These are phyloP conservation scores for Aegilops longissima DNA, from an alignment of 176 grass and related monocot genomes.

Conservation along the genomic window DNA sequence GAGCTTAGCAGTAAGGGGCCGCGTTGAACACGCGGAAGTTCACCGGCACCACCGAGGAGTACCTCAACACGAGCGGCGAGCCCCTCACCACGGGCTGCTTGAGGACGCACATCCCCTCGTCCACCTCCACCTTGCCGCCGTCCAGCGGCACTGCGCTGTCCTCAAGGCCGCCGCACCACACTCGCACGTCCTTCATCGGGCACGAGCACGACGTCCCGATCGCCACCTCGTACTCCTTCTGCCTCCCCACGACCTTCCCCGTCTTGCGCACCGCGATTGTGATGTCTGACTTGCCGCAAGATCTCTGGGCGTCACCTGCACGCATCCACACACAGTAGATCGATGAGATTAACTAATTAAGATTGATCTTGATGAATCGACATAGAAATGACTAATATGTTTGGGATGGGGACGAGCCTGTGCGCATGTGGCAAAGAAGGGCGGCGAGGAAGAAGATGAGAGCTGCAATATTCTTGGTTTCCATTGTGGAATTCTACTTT, in stretches of 20 bases:
- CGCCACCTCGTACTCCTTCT: slow-evolving; percentile 46
- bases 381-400: too few species aligned
- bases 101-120: slow-evolving; percentile 18
- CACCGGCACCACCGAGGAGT: background rate
- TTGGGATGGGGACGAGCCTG: background rate
- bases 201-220: slow-evolving; percentile 43
- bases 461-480: background rate
- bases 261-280: slow-evolving; percentile 27
- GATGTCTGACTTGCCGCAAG: slow-evolving; percentile 33
- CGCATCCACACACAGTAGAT: background rate
- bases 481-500: background rate
- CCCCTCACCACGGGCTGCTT: background rate
- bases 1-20: background rate
- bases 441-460: background rate
- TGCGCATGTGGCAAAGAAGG: background rate
- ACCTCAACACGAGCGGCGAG: slow-evolving; percentile 11
- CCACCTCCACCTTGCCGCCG: background rate
- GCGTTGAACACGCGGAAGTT: slow-evolving; percentile 12
- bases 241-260: background rate
- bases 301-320: background rate
- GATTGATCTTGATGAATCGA: background rate
- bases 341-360: background rate
- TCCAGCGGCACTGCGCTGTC: slow-evolving; percentile 42
- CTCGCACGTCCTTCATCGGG: slow-evolving; percentile 21
- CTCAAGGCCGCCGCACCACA: slow-evolving; percentile 45